Conservation (phyloP, 495 filamentous ascomycete genomes). For the Penicillium pancosmium region DNA sequence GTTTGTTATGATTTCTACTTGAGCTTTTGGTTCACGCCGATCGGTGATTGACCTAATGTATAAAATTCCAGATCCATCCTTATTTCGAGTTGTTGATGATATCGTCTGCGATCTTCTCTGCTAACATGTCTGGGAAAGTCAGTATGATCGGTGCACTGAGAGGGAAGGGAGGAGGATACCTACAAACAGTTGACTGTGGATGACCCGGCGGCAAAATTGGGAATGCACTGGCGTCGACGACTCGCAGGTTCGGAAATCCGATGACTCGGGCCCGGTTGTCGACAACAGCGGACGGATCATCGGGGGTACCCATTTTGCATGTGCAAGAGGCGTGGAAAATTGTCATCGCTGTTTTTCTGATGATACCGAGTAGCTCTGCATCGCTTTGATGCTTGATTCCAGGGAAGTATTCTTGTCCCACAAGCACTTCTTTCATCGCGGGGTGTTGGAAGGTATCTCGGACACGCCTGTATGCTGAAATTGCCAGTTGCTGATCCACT, state of each 20-base stretch:
- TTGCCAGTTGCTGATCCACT: slow-evolving; percentile 53
- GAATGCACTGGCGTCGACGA: slow-evolving; percentile 63
- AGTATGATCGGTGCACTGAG: neutral
- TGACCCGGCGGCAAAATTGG: slow-evolving; percentile 60
- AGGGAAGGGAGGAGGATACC: slow-evolving; percentile 17
- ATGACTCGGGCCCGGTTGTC: slow-evolving; percentile 53
- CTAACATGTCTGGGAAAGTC: slow-evolving; percentile 49
- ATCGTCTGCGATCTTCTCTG: slow-evolving; percentile 62
- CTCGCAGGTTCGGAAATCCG: slow-evolving; percentile 54
- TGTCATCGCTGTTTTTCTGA: slow-evolving; percentile 45
- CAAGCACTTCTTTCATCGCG: slow-evolving; percentile 38
- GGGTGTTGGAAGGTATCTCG: slow-evolving; percentile 40
- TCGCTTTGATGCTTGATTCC: slow-evolving; percentile 50
- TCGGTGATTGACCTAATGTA: neutral
- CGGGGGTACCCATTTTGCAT: slow-evolving; percentile 51
- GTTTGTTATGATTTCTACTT: neutral
- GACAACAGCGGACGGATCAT: slow-evolving; percentile 56
- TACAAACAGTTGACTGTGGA: slow-evolving; percentile 55
- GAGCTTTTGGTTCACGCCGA: neutral
- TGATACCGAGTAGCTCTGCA: slow-evolving; percentile 50
- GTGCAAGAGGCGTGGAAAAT: slow-evolving; percentile 57
- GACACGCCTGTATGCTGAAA: slow-evolving; percentile 54
- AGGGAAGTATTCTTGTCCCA: slow-evolving; percentile 55
- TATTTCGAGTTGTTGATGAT: slow-evolving; percentile 32
- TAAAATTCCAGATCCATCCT: neutral